Percentiles rank a stretch among this genome's conserved stretches.
phyloP scores from a whole-genome alignment of 352 stramenopile species.

The Globisporangium paroecandrum region DNA sequence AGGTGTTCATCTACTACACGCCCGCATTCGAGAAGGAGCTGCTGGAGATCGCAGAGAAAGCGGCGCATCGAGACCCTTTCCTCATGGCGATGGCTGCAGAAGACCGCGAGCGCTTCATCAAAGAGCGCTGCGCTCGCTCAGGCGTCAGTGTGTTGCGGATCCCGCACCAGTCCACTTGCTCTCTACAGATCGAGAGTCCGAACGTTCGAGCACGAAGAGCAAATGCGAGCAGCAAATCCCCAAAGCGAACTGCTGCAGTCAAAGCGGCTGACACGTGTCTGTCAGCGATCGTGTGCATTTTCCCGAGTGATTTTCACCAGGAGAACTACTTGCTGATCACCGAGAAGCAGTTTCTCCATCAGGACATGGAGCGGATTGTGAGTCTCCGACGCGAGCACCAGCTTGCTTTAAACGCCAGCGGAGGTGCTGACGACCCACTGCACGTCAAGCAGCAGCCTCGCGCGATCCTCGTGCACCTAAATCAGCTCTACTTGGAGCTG shows the following conservation, averaged over 20 bases:
- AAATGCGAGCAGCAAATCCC: neutral
- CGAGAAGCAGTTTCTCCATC: conserved; percentile 56
- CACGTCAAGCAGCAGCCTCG: conserved; percentile 23
- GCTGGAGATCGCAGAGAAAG: conserved; percentile 46
- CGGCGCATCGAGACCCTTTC: conserved; percentile 57
- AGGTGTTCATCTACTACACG: conserved; percentile 79
- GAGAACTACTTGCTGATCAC: conserved; percentile 55
- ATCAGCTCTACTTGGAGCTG: conserved; percentile 42
- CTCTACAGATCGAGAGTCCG: conserved; percentile 13
- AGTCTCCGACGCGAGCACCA: conserved; percentile 18
- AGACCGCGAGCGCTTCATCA: conserved; percentile 43
- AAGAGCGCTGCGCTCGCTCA: conserved; percentile 42
- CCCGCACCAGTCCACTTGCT: conserved; percentile 24
- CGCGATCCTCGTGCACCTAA: conserved; percentile 43
- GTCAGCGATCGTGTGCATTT: conserved; percentile 50
- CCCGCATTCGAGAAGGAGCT: conserved; percentile 48
- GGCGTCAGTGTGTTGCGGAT: conserved; percentile 57
- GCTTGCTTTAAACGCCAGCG: conserved; percentile 5
- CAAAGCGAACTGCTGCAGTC: neutral
- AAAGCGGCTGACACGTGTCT: neutral
- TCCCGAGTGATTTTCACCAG: conserved; percentile 34
- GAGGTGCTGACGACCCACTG: neutral
- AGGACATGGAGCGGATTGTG: conserved; percentile 44
- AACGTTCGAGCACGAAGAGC: conserved; percentile 20
- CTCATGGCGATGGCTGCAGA: conserved; percentile 46